Evolutionary conservation across 192 early-diverging fungal genomes (phyloP), one percentile per base, ranked within the genome.

Genomic region (Backusella tarrabulga): DNA sequence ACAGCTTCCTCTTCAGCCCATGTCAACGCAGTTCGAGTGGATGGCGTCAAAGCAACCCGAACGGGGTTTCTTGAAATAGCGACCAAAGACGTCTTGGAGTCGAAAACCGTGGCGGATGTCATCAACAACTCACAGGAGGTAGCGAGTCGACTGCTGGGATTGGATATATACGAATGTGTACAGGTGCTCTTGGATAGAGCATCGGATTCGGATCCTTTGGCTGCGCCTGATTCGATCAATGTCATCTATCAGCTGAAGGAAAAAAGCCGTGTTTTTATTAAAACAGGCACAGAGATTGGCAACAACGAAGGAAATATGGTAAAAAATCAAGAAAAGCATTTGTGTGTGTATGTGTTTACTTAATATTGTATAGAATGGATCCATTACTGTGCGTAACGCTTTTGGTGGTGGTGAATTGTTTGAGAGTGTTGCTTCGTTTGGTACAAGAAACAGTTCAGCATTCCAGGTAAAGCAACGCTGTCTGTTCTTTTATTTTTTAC

Each of bases 391-490:
- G 32, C 88, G 92, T 70, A 98, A 99, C 75, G 87, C 92, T 2
- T 94, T 96, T 84, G 98, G 98, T 23, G 93, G 91, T 26, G 98
- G 90, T 32, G 98, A 99, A 83, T 85, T 88, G 21, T 74, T 97
- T 6, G 90, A 91, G 73, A 88, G 90, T 0, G 91, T 88, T 74
- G 91, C 92, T 42, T 86, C 92, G 21, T 92, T 95, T 63, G 96
- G 96, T 29, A 94, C 85, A 60, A 85, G 91, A 74, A 93, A 91
- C 8, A 85, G 84, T 38, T 87, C 89, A 34, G 86, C 90, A 29
- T 91, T 93, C 78, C 86, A 90, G 72, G 88, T 88, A 35, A 44
- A 54, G 21, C 19, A 54, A 6, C 52, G 21, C 21, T 6, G 21
- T 54, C 6, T n/a, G n/a, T 46, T 2, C 26, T 50, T 44, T n/a